Evolutionary conservation across 2,329 filamentous ascomycete genomes (phyloP).

Genomic region (Colletotrichum sp.): DNA sequence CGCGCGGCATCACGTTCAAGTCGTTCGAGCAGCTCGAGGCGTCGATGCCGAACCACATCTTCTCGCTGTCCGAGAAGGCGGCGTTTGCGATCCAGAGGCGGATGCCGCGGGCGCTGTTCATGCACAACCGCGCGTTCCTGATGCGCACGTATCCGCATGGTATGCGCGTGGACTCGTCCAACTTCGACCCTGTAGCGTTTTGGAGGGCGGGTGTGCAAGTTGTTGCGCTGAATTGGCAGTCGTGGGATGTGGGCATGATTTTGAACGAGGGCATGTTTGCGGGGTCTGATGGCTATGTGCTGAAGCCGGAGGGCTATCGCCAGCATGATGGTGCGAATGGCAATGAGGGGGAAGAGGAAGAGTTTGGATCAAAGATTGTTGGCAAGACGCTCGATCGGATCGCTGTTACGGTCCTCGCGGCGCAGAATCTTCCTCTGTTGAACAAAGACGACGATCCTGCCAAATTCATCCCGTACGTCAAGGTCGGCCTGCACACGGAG

Average conservation of each 20-base stretch:
- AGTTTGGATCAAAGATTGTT: constrained; percentile 41
- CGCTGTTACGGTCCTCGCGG: constrained; percentile 76
- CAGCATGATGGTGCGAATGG: not conserved
- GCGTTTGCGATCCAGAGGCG: constrained; percentile 67
- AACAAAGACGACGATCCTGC: constrained; percentile 51
- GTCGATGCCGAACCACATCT: constrained; percentile 70
- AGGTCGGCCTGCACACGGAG: constrained; percentile 84
- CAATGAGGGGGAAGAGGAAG: not conserved
- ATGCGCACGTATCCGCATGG: constrained; percentile 91
- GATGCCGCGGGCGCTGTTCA: constrained; percentile 63
- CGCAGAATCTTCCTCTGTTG: constrained; percentile 75
- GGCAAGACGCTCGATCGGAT: constrained; percentile 68
- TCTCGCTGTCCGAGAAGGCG: constrained; percentile 67
- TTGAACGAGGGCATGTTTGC: constrained; percentile 92
- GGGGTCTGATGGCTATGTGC: constrained; percentile 79
- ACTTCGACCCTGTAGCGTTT: constrained; percentile 82
- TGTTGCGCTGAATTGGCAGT: constrained; percentile 94
- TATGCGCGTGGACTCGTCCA: constrained; percentile 81
- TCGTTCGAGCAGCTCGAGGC: constrained; percentile 75
- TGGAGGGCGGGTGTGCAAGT: constrained; percentile 92
- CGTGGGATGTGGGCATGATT: constrained; percentile 92
- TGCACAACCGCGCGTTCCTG: constrained; percentile 81
- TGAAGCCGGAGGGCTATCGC: constrained; percentile 72
- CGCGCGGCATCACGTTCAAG: constrained; percentile 82
- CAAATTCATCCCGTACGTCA: constrained; percentile 80